A percentile compares a stretch with the other conserved stretches of the same genome.
Conservation (phyloP, 2,329 filamentous ascomycete species). For the Chrysosporium queenslandicum region DNA sequence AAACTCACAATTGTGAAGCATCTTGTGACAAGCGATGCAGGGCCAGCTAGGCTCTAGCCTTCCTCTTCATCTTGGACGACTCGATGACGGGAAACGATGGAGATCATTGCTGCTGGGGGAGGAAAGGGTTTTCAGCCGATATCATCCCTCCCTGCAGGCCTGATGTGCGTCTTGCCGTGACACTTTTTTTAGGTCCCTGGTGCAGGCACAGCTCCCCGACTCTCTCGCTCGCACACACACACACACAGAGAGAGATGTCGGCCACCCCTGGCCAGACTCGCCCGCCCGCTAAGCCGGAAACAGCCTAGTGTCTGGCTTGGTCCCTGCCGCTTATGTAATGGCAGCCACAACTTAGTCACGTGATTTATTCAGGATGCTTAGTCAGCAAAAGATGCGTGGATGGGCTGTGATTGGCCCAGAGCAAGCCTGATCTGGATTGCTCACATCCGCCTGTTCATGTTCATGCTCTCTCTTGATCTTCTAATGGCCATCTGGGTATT, state of each 20-base stretch:
- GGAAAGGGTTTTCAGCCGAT: background rate
- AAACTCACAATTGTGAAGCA: conserved; percentile 14
- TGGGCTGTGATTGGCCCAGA: no score
- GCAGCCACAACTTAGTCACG: background rate
- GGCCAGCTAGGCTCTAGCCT: background rate
- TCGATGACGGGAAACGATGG: background rate
- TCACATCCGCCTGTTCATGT: no score
- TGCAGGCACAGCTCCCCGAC: background rate
- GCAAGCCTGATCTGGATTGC: no score
- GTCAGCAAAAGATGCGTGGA: no score
- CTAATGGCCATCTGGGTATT: no score
- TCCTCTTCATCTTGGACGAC: conserved; percentile 3
- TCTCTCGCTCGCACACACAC: no score
- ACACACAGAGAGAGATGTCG: no score
- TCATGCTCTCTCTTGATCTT: no score
- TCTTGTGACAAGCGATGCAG: conserved; percentile 10
- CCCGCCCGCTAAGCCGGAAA: background rate
- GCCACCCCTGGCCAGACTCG: conserved; percentile 4
- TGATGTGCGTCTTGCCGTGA: background rate
- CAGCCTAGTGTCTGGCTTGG: background rate
- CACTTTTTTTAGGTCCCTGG: background rate
- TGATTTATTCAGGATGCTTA: no score
- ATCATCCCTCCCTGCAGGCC: background rate
- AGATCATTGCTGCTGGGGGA: background rate
- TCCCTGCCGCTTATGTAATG: background rate